phyloP scores from a whole-genome alignment of 495 filamentous ascomycete genomes.

The Lasiosphaeris hirsuta region DNA sequence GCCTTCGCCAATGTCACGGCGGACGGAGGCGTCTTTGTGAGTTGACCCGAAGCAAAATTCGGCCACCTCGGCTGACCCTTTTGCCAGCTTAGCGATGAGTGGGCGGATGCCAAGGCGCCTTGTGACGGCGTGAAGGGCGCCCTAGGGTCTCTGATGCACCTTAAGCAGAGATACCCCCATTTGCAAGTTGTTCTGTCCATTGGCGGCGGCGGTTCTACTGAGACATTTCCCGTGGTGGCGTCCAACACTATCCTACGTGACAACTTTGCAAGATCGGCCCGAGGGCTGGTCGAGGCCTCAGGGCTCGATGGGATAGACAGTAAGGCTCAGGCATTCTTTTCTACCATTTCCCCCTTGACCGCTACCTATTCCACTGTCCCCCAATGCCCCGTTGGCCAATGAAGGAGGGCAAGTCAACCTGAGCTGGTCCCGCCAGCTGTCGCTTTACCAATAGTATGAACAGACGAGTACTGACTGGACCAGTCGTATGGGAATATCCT shows the following conservation, averaged over 20 bases:
- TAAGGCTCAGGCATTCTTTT: conserved; percentile 36
- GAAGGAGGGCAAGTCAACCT: not conserved
- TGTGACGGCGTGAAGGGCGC: conserved; percentile 78
- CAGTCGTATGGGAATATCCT: conserved; percentile 93
- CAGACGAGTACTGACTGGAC: conserved; percentile 13
- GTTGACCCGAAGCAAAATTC: conserved; percentile 22
- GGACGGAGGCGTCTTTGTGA: conserved; percentile 81
- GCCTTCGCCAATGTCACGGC: conserved; percentile 80
- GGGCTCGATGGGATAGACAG: conserved; percentile 85
- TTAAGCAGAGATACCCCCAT: conserved; percentile 73
- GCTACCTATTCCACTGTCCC: not conserved
- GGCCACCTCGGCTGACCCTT: conserved; percentile 7
- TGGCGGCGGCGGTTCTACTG: conserved; percentile 75
- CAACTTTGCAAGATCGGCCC: conserved; percentile 70
- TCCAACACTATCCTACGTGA: conserved; percentile 56
- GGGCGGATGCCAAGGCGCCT: conserved; percentile 74
- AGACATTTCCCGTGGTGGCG: conserved; percentile 74
- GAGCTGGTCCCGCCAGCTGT: not conserved
- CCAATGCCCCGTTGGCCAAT: conserved; percentile 10
- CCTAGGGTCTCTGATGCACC: conserved; percentile 67
- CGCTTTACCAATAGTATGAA: conserved; percentile 3
- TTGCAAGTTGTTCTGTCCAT: conserved; percentile 82
- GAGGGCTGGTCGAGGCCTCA: conserved; percentile 67
- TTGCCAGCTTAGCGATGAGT: conserved; percentile 77
- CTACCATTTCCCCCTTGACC: conserved; percentile 5